These are phyloP conservation scores for Zopfia rhizophila DNA, from an alignment of 2,329 filamentous ascomycete genomes.

Conservation along the genomic window DNA sequence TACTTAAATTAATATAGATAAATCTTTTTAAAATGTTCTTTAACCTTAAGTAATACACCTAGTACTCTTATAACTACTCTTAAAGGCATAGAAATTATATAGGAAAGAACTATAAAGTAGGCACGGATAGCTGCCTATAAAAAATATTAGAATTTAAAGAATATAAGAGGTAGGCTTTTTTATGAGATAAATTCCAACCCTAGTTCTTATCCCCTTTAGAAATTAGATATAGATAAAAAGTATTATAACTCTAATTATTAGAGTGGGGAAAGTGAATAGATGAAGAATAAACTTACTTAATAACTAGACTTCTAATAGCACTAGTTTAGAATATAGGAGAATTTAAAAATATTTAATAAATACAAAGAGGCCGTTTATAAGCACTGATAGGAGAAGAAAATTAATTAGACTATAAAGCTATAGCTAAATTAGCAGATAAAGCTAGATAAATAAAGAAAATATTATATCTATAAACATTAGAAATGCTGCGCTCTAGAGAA, in stretches of 20 bases:
- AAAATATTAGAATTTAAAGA: conserved; percentile 3
- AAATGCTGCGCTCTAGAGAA: conserved; percentile 6
- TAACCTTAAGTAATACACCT: conserved; percentile 3
- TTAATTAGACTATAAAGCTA: conserved; percentile 1
- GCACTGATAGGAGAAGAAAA: conserved; percentile 4
- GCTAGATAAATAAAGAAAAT: background rate
- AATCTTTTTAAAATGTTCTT: conserved; percentile 6
- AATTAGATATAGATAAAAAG: conserved; percentile 9
- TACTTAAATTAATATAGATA: conserved; percentile 1
- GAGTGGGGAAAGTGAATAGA: conserved; percentile 2
- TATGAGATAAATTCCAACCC: conserved; percentile 7
- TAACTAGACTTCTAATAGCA: conserved; percentile 7
- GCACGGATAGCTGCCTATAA: conserved; percentile 2
- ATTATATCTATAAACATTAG: conserved; percentile 1
- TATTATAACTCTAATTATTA: conserved; percentile 5
- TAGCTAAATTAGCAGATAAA: conserved; percentile 2
- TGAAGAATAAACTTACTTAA: conserved; percentile 1
- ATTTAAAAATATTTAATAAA: conserved; percentile 7
- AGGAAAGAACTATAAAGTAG: conserved; percentile 1
- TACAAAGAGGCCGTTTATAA: conserved; percentile 8
- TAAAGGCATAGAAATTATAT: conserved; percentile 1
- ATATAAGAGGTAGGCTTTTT: conserved; percentile 1
- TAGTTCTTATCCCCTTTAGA: conserved; percentile 4
- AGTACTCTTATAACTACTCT: conserved; percentile 6
- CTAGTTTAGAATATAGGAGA: conserved; percentile 3